A percentile compares a stretch with the other conserved stretches of the same genome.
phyloP scores from a whole-genome alignment of 371 early-diverging fungal genomes.

The Apophysomyces elegans region DNA sequence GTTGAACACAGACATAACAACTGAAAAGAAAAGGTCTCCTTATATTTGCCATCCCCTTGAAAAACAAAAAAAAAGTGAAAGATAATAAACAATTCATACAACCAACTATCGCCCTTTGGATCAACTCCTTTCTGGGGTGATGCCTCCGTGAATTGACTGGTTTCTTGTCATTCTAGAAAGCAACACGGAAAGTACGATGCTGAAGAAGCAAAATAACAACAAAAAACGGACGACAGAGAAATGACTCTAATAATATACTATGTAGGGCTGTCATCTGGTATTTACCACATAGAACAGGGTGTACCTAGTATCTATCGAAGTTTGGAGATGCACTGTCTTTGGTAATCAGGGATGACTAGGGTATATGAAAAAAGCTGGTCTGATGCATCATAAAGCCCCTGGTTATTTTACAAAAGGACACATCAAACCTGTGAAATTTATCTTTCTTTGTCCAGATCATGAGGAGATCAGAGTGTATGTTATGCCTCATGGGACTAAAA shows the following conservation, averaged over 20 bases:
- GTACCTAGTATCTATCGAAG: background rate
- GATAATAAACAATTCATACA: constrained; percentile 11
- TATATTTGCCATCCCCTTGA: background rate
- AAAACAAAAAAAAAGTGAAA: background rate
- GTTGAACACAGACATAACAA: constrained; percentile 9
- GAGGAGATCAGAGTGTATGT: constrained; percentile 3
- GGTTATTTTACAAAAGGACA: constrained; percentile 6
- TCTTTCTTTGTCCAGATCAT: constrained; percentile 11
- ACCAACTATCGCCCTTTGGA: background rate
- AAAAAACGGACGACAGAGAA: background rate
- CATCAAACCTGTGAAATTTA: constrained; percentile 9
- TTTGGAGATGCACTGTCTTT: constrained; percentile 2
- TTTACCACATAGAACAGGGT: background rate
- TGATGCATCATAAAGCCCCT: constrained; percentile 3
- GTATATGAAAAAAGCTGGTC: constrained; percentile 9
- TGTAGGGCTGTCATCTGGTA: background rate
- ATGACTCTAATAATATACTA: background rate
- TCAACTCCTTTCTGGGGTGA: background rate
- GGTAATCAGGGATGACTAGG: background rate
- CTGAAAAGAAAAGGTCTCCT: background rate
- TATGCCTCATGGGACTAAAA: constrained; percentile 1
- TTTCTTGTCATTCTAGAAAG: background rate
- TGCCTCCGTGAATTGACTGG: too few relatives aligned
- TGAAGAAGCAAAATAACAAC: background rate
- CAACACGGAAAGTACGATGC: background rate